phyloP scores from a whole-genome alignment of 2,329 filamentous ascomycete species.

The Trichoderma polysporum region DNA sequence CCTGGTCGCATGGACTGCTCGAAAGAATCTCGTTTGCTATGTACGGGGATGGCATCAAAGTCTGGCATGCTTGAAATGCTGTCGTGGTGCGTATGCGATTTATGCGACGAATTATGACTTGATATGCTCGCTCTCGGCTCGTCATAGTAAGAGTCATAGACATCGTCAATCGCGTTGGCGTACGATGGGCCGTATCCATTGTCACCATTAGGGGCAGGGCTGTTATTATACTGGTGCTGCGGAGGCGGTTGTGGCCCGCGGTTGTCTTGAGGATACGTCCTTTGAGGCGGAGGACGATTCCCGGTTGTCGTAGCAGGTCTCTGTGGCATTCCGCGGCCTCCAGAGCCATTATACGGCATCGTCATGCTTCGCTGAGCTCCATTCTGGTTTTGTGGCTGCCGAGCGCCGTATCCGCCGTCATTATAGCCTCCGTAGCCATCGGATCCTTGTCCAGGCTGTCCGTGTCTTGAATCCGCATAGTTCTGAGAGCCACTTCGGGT shows the following conservation, averaged over 20 bases:
- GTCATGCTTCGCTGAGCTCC: constrained; percentile 60
- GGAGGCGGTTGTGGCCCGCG: constrained; percentile 13
- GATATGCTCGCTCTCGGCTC: constrained; percentile 33
- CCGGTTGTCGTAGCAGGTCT: constrained; percentile 57
- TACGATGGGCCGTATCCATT: constrained; percentile 39
- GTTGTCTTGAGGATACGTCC: constrained; percentile 44
- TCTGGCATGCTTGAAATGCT: constrained; percentile 38
- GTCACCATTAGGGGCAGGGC: constrained; percentile 31
- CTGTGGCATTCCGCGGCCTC: constrained; percentile 45
- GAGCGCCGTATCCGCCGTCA: constrained; percentile 27
- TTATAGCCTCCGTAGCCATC: constrained; percentile 30
- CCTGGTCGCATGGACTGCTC: constrained; percentile 48
- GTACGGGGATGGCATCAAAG: constrained; percentile 42
- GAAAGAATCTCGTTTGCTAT: constrained; percentile 44
- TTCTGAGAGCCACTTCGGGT: constrained; percentile 34
- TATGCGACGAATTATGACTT: constrained; percentile 26
- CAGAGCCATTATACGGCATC: constrained; percentile 54
- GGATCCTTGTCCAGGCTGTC: constrained; percentile 30
- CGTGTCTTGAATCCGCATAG: constrained; percentile 33
- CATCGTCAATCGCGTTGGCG: constrained; percentile 45
- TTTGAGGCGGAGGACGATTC: constrained; percentile 52
- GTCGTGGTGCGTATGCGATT: constrained; percentile 20
- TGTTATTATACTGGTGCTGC: not conserved
- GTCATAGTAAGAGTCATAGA: constrained; percentile 58
- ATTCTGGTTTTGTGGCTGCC: constrained; percentile 38